Evolutionary conservation across 2,329 filamentous ascomycete species (phyloP), one percentile per base, ranked within the genome.

Genomic region (Chaetomium sp.): DNA sequence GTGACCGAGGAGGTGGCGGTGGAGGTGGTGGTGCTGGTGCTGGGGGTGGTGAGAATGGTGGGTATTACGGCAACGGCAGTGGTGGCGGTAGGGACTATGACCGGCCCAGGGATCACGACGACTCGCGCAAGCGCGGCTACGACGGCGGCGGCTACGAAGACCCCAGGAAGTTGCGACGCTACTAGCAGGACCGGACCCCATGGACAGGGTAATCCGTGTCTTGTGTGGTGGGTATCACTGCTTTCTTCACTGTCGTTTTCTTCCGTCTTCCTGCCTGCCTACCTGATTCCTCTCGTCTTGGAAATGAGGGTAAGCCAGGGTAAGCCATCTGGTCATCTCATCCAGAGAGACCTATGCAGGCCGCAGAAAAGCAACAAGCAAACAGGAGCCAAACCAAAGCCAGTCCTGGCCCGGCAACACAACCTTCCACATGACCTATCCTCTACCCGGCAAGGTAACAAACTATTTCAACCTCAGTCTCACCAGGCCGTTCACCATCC

Each of bases 81-180:
- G 74, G 78, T 49, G 56, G 60, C 61, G 74, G 78, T 49, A 66
- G 73, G 58, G 75, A 79, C 65, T 76, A 74, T 69, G 81, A 85
- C 68, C 73, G 79, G 61, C 77, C 77, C 47, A 54, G 61, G 52
- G 62, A 65, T 50, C 43, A 59, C 52, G 79, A 82, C 52, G 80
- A 84, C 63, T 80, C 74, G 71, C 72, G 82, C 69, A 81, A 88
- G 77, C 82, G 86, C 69, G 79, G 84, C 52, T 90, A 88, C 71
- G 91, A 95, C 52, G 87, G 87, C 19, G 19, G 19, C 69, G 87
- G 82, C 62, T 86, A 91, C 73, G 90, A 96, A 68, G 91, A 96
- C 71, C 81, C 83, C 49, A 73, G 81, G 56, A 86, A 86, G 71
- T 68, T 85, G 59, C 81, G 83, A 61, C 80, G 83, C 61, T 86